Base-by-base conservation (phyloP, 2,329 filamentous ascomycete genomes). In the Sarocladiaceae sp. region DNA sequence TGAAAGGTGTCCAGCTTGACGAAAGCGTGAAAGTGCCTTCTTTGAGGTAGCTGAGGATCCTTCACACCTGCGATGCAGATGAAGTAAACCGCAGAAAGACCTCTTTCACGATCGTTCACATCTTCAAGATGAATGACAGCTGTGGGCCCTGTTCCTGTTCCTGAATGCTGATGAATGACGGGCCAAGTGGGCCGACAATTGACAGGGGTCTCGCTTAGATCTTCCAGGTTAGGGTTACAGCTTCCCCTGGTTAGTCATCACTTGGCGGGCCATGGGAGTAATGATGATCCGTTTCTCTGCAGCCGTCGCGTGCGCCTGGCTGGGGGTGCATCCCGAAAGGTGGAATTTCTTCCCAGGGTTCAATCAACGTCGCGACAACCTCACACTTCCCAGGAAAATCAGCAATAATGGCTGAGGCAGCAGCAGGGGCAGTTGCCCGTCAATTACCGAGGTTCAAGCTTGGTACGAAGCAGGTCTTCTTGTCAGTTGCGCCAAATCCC, bases 391-490 rank as follows among this genome's bases (percentile, higher is more conserved):
- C 28, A 50, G 33, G n/a, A n/a, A 17, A 48, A 31, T 48, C 44
- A 48, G 51, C 57, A 61, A 65, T 57, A 54, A 74, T 74, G 71
- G 67, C 71, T 35, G 64, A 69, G 55, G 64, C 64, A 66, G 28
- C 44, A 48, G 68, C 64, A 33, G 70, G 66, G 58, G 64, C 60
- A 46, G 64, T 64, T 33, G 67, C 66, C 57, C 66, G 69, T 54
- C 65, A 68, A 60, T 63, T 66, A 55, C 71, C 74, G 50, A 64
- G 63, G 58, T 78, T 78, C 58, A 72, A 63, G 58, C 63, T 81
- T 51, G 80, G 80, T 28, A 64, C 65, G 54, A 83, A 82, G 63
- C 68, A 80, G 59, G 65, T 84, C 40, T 84, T 73, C 56, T 65
- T 84, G 81, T 83, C 64, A 57, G 77, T 49, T 20, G 6, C 49